Evolutionary conservation across 352 stramenopile genomes (phyloP), one percentile per base, ranked within the genome.

Genomic region (Pythium folliculosum): DNA sequence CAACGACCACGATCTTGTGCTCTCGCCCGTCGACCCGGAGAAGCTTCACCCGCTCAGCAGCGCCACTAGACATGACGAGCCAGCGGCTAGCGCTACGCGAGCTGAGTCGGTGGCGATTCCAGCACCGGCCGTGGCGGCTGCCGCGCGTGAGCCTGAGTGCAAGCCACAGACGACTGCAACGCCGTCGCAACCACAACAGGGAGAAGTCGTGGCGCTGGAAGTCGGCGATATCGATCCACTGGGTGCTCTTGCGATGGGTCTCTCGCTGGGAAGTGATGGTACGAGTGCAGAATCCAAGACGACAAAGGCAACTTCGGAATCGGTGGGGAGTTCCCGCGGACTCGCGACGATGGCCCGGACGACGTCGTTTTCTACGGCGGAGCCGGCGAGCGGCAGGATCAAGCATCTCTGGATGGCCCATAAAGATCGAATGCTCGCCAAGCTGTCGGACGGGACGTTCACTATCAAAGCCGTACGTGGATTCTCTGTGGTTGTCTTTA

Each of bases 191-290:
- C n/a, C n/a, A 13, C 9, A 44, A 13, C 38, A 44, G 17, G 38
- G 38, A 44, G 84, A 88, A 65, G 71, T 95, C 5, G 78, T 92
- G 17, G 59, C 83, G 56, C 69, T 95, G 0, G 75, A 83, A 59
- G 77, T 84, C 40, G 87, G 85, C 22, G 87, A 95, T 21, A 21
- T 90, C 17, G 87, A 94, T 58, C 85, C 87, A 0, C 60, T 94
- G 14, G 85, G 81, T 0, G 87, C 77, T 16, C 61, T 94, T 12
- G 61, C 69, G 30, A 70, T 69, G 54, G 67, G 64, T 14, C 22
- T 61, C 0, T 60, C 58, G 17, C 32, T 63, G 16, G 49, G 60
- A n/a, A 27, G 43, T 13, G 47, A 14, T 22, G 22, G 1, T 6
- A 17, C 16, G 3, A 3, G 5, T 14, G 17, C 17, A 14, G n/a